These are phyloP conservation scores for Venturiaceae sp. DNA, from an alignment of 2,329 filamentous ascomycete genomes.

Conservation along the genomic window DNA sequence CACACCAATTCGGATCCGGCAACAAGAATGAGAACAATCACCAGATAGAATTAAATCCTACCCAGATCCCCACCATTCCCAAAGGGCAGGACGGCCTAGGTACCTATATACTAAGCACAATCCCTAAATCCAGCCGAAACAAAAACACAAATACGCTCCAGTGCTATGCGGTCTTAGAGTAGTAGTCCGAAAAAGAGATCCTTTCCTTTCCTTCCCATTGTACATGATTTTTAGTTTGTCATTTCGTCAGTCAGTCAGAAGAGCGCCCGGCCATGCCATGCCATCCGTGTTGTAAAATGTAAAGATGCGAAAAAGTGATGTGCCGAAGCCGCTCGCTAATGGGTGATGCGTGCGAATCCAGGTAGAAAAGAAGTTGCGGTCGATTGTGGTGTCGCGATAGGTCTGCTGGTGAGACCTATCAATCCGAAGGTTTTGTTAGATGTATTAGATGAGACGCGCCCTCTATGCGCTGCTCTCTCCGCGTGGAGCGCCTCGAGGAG, in stretches of 20 bases:
- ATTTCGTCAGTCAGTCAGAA: not conserved
- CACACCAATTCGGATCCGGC: too few relatives aligned
- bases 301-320: not conserved
- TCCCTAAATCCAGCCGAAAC: not conserved
- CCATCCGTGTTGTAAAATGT: not conserved
- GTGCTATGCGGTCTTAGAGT: not conserved
- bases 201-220: not conserved
- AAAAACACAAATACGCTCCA: constrained; percentile 1
- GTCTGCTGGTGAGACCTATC: not conserved
- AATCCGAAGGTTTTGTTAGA: not conserved
- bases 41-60: not conserved
- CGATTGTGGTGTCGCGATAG: not conserved
- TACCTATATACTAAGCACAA: not conserved
- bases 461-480: not conserved
- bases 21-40: not conserved
- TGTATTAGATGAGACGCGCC: not conserved
- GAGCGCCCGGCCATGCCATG: not conserved
- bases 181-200: not conserved
- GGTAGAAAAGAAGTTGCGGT: not conserved
- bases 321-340: not conserved
- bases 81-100: not conserved
- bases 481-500: constrained; percentile 3
- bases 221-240: not conserved
- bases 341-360: not conserved
- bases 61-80: not conserved